phyloP scores from a whole-genome alignment of 305 asterid species.

The Fraxinus sp. region DNA sequence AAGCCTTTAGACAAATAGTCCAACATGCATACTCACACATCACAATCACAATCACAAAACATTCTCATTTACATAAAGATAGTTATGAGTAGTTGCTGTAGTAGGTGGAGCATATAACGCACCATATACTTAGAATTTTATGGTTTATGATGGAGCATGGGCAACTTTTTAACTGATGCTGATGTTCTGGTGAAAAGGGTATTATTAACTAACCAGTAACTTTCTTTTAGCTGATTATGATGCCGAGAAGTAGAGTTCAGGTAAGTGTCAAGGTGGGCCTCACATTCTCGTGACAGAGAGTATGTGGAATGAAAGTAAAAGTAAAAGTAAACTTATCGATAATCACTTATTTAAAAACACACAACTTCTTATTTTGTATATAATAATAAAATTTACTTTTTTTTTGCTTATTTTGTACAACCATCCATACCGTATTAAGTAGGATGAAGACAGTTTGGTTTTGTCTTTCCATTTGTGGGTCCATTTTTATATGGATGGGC shows the following conservation, averaged over 20 bases:
- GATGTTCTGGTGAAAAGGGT: not conserved
- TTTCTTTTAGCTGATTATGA: not conserved
- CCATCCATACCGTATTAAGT: not conserved
- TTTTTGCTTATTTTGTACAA: not conserved
- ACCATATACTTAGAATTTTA: not conserved
- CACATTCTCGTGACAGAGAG: not conserved
- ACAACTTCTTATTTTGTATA: not conserved
- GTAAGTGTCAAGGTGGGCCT: not conserved
- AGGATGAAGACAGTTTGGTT: not conserved
- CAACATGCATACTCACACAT: not conserved
- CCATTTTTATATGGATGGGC: not conserved
- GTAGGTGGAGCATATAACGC: constrained; percentile 20
- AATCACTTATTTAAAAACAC: not conserved
- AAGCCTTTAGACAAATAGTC: not conserved
- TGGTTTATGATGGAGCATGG: constrained; percentile 23
- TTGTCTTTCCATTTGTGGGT: not conserved
- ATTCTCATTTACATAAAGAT: constrained; percentile 27
- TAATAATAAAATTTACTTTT: not conserved
- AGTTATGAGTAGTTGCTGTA: not conserved
- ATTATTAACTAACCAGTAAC: not conserved
- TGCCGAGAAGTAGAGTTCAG: not conserved
- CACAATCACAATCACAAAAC: constrained; percentile 16
- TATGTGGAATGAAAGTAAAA: not conserved
- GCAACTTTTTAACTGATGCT: constrained; percentile 15
- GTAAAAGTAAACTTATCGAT: not conserved